Conservation (phyloP, 768 basidiomycete species). For the Tulasnella sp. region DNA sequence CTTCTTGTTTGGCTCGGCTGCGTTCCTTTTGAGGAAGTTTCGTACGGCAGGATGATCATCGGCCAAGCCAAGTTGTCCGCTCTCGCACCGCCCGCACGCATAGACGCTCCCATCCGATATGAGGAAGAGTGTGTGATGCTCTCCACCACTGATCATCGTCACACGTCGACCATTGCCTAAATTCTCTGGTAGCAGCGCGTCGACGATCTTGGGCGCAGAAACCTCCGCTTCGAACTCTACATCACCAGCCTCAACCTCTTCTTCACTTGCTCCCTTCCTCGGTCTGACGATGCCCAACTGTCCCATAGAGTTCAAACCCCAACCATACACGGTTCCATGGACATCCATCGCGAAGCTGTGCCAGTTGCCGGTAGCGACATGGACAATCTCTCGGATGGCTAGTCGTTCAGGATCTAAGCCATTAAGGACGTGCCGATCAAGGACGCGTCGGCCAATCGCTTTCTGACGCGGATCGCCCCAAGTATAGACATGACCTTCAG, state of each 20-base stretch:
- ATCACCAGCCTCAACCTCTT: neutral
- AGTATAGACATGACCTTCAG: slow-evolving; percentile 74
- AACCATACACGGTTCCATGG: slow-evolving; percentile 75
- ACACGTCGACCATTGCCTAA: slow-evolving; percentile 47
- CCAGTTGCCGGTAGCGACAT: slow-evolving; percentile 69
- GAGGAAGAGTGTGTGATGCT: slow-evolving; percentile 85
- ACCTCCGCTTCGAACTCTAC: slow-evolving; percentile 37
- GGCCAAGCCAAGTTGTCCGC: slow-evolving; percentile 62
- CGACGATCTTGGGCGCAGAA: slow-evolving; percentile 47
- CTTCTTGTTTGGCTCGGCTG: neutral
- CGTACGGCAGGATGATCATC: slow-evolving; percentile 30
- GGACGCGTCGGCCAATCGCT: slow-evolving; percentile 82
- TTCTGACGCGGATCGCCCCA: slow-evolving; percentile 88
- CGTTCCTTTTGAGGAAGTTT: neutral
- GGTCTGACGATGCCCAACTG: slow-evolving; percentile 41
- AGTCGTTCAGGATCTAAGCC: slow-evolving; percentile 84
- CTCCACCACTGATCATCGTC: slow-evolving; percentile 67
- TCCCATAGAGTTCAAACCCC: slow-evolving; percentile 86
- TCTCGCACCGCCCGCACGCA: slow-evolving; percentile 75
- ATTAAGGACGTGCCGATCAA: slow-evolving; percentile 78
- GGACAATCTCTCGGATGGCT: slow-evolving; percentile 58
- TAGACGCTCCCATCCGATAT: slow-evolving; percentile 74
- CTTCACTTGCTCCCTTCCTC: neutral
- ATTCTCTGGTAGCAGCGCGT: slow-evolving; percentile 47
- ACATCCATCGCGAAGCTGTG: slow-evolving; percentile 88